Evolutionary conservation across 306 rosid genomes (phyloP).

Genomic region (Inga oerstediana): DNA sequence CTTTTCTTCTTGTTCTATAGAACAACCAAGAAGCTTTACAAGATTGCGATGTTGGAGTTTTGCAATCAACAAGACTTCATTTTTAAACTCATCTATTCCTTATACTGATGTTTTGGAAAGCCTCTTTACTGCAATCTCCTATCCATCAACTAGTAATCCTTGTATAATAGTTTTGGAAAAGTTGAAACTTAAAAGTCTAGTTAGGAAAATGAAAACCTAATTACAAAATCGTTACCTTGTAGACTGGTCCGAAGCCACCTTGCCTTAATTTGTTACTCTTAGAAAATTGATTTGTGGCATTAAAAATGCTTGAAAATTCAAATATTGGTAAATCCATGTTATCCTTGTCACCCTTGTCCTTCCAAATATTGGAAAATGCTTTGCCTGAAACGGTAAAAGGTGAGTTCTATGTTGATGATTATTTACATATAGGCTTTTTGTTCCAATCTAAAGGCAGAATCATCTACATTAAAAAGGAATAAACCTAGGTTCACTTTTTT

Average conservation of each 20-base stretch:
- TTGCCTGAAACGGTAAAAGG: neutral
- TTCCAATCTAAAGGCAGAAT: neutral
- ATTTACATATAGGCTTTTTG: neutral
- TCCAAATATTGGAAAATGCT: neutral
- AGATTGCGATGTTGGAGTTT: conserved; percentile 61
- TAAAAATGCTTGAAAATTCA: conserved; percentile 5
- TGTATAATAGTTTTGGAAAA: conserved; percentile 3
- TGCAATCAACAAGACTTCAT: conserved; percentile 33
- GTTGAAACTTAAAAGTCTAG: neutral
- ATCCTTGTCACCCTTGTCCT: neutral
- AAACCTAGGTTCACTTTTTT: too few relatives aligned
- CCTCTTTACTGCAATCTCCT: conserved; percentile 62
- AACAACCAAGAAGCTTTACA: conserved; percentile 62
- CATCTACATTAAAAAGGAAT: neutral
- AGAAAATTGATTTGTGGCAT: conserved; percentile 25
- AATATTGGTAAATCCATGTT: conserved; percentile 15
- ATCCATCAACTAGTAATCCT: conserved; percentile 48
- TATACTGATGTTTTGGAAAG: conserved; percentile 55
- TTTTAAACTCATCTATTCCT: conserved; percentile 59
- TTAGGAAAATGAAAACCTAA: neutral
- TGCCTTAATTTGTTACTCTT: conserved; percentile 36
- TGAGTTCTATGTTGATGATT: neutral
- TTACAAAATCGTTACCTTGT: conserved; percentile 31
- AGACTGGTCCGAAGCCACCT: conserved; percentile 49
- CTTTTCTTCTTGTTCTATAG: conserved; percentile 46